These are phyloP conservation scores for Calocera viscosa DNA, from an alignment of 768 basidiomycete species.

Conservation along the genomic window DNA sequence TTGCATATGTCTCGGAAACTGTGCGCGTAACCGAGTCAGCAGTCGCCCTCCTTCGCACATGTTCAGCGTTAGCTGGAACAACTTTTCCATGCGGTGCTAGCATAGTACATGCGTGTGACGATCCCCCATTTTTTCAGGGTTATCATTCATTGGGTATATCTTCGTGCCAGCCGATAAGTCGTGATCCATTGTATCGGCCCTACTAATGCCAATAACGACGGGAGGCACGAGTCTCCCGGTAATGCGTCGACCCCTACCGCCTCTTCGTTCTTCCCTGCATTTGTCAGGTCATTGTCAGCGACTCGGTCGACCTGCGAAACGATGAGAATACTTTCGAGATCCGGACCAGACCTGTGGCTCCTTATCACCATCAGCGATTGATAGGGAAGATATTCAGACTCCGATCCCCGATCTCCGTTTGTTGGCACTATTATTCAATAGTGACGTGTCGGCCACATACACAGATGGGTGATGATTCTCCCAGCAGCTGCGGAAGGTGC, in stretches of 20 bases:
- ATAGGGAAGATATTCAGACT: slow-evolving; percentile 8
- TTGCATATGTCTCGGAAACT: too few relatives aligned
- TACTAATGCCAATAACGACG: too few relatives aligned
- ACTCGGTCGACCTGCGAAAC: not conserved
- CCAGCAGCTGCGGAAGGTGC: too few relatives aligned
- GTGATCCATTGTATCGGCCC: too few relatives aligned
- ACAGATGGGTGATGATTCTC: not conserved
- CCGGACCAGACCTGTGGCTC: not conserved
- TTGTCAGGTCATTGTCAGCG: not conserved
- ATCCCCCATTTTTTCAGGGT: not conserved
- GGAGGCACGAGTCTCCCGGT: not conserved
- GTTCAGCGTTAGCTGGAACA: too few relatives aligned
- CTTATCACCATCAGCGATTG: not conserved
- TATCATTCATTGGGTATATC: not conserved
- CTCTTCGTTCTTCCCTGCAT: not conserved
- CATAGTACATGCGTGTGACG: not conserved
- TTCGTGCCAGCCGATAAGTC: not conserved
- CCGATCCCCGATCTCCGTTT: not conserved
- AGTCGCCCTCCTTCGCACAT: too few relatives aligned
- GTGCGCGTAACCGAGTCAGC: too few relatives aligned
- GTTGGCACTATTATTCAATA: not conserved
- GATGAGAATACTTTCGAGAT: not conserved
- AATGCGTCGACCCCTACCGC: not conserved
- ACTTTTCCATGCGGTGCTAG: too few relatives aligned
- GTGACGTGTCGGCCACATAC: not conserved